phyloP scores from a whole-genome alignment of 352 stramenopile genomes.

The Nothophytophthora sp. region DNA sequence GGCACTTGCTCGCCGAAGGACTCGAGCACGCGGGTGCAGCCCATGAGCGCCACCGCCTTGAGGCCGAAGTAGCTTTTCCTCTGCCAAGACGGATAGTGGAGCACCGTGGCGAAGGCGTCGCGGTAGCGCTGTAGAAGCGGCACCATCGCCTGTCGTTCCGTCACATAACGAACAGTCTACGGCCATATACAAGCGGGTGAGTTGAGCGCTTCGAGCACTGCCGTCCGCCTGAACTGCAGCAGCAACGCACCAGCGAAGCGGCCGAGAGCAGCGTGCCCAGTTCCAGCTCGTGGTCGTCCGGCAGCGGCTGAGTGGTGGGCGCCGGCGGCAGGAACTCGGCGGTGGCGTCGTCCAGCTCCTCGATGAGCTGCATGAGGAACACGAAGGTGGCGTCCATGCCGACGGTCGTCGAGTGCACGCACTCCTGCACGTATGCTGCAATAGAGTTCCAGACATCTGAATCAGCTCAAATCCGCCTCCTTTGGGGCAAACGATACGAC shows the following conservation, averaged over 20 bases:
- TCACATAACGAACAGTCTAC: conserved; percentile 78
- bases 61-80: conserved; percentile 38
- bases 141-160: conserved; percentile 61
- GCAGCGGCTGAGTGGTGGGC: conserved; percentile 25
- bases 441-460: too few relatives aligned
- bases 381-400: conserved; percentile 55
- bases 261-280: conserved; percentile 70
- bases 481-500: too few relatives aligned
- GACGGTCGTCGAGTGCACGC: conserved; percentile 70
- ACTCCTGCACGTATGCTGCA: conserved; percentile 72
- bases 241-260: conserved; percentile 41
- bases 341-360: conserved; percentile 62
- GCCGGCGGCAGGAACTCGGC: conserved; percentile 30
- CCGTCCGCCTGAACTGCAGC: too few relatives aligned
- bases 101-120: conserved; percentile 46
- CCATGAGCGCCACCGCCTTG: conserved; percentile 76
- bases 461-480: too few relatives aligned
- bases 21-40: conserved; percentile 59
- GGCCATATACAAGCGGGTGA: not conserved
- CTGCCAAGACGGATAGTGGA: conserved; percentile 55
- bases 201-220: not conserved
- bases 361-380: conserved; percentile 67
- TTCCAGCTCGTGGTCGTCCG: conserved; percentile 66
- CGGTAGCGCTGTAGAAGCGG: conserved; percentile 55
- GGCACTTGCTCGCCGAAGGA: conserved; percentile 54